A percentile compares a stretch with the other conserved stretches of the same genome.
phyloP scores from a whole-genome alignment of 768 basidiomycete species.

The Phlebiopsis flavidoalba region DNA sequence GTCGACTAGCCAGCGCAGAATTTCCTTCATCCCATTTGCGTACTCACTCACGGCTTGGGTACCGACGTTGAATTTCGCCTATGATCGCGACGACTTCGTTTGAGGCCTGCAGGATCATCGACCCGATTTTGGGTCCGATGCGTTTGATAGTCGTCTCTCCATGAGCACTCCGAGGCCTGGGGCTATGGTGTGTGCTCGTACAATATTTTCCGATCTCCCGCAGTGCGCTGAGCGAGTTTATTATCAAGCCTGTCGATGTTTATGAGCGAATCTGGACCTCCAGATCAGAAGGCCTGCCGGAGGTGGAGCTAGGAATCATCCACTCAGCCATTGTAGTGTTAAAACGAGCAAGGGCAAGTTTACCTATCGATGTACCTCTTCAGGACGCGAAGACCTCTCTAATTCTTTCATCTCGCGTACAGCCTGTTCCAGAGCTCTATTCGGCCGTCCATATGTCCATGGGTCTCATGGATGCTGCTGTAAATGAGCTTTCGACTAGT shows the following conservation, averaged over 20 bases:
- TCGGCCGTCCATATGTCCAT: background rate
- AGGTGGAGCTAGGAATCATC: background rate
- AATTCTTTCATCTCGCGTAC: background rate
- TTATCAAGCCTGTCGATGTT: background rate
- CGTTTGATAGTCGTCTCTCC: background rate
- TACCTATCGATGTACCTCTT: background rate
- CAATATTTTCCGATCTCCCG: background rate
- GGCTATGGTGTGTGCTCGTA: background rate
- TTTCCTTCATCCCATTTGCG: background rate
- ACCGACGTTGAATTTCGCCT: background rate
- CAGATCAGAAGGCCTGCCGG: background rate
- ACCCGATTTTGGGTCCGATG: background rate
- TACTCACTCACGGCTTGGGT: background rate
- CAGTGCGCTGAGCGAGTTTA: background rate
- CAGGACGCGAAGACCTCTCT: background rate
- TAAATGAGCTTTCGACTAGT: too few species aligned
- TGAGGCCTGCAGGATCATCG: background rate
- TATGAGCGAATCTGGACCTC: background rate
- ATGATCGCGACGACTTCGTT: background rate
- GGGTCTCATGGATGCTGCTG: background rate
- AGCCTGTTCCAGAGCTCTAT: background rate
- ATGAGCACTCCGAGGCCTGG: background rate
- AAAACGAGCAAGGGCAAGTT: background rate
- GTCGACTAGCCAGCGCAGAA: background rate
- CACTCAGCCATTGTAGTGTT: background rate